phyloP scores from a whole-genome alignment of 805 yeast species.

The Zygoascus bituminiphila region DNA sequence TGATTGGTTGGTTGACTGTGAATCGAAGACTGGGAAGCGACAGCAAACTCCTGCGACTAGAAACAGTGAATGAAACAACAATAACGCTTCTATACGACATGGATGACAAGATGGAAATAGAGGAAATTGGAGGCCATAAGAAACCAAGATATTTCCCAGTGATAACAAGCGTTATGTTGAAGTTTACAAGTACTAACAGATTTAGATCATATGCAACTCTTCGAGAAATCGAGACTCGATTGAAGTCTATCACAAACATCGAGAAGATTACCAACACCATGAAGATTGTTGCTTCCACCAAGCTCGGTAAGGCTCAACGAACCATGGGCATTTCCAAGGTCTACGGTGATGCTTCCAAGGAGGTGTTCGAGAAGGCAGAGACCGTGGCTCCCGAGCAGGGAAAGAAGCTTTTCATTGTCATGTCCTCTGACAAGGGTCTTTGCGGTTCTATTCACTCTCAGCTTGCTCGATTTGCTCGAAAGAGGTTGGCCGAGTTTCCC shows the following conservation, averaged over 20 bases:
- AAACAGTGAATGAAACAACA: too few species aligned
- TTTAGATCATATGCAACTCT: conserved; percentile 90
- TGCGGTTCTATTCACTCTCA: conserved; percentile 98
- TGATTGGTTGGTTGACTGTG: not conserved
- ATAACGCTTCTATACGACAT: too few species aligned
- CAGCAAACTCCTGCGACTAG: too few species aligned
- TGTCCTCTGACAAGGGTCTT: conserved; percentile 95
- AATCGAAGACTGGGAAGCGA: too few species aligned
- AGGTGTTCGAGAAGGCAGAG: conserved; percentile 75
- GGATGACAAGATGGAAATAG: too few species aligned
- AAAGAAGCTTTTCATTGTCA: conserved; percentile 74
- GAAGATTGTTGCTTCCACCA: conserved; percentile 98
- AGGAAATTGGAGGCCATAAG: too few species aligned
- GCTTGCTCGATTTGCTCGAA: conserved; percentile 81
- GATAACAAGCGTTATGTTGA: too few species aligned
- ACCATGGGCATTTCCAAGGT: conserved; percentile 85
- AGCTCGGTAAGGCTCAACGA: conserved; percentile 90
- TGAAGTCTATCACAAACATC: conserved; percentile 96
- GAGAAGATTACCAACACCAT: conserved; percentile 99
- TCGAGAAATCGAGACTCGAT: conserved; percentile 97
- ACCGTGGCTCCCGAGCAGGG: conserved; percentile 47
- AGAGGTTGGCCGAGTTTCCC: conserved; percentile 50
- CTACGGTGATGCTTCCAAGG: conserved; percentile 70
- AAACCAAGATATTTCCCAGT: too few species aligned
- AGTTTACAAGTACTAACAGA: not conserved